Evolutionary conservation across 306 rosid genomes (phyloP).

Genomic region (Mimosa bimucronata): DNA sequence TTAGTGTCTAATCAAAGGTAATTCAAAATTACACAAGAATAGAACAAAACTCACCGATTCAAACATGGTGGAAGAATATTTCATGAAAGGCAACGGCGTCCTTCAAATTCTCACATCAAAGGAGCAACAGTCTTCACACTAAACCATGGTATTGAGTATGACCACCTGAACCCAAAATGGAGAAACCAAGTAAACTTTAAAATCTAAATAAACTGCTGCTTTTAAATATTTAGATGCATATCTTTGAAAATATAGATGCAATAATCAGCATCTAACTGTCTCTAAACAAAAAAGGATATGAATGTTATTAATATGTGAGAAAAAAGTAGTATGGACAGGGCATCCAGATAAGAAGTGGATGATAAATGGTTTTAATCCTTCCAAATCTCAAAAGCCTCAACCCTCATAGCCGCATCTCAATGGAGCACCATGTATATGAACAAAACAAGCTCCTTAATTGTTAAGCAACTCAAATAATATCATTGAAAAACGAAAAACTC

Average conservation of each 20-base stretch:
- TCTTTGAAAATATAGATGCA: not conserved
- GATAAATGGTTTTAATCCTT: not conserved
- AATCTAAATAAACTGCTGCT: not conserved
- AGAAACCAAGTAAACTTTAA: not conserved
- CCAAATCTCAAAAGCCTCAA: too few relatives aligned
- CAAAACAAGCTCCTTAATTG: not conserved
- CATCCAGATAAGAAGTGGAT: constrained; percentile 8
- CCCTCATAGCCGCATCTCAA: too few relatives aligned
- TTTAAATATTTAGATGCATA: not conserved
- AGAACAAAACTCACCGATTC: too few relatives aligned
- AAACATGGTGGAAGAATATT: too few relatives aligned
- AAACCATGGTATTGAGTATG: not conserved
- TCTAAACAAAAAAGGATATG: not conserved
- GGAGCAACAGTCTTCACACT: not conserved
- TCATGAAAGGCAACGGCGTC: too few relatives aligned
- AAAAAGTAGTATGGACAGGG: not conserved
- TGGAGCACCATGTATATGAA: not conserved
- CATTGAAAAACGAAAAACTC: not conserved
- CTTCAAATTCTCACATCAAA: too few relatives aligned
- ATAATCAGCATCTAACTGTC: not conserved
- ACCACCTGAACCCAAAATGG: not conserved
- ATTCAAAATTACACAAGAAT: too few relatives aligned
- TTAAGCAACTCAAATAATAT: not conserved
- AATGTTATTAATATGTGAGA: not conserved
- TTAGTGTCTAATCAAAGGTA: too few relatives aligned